phyloP scores from a whole-genome alignment of 2,329 filamentous ascomycete genomes.

The Chalaropsis ovoidea region DNA sequence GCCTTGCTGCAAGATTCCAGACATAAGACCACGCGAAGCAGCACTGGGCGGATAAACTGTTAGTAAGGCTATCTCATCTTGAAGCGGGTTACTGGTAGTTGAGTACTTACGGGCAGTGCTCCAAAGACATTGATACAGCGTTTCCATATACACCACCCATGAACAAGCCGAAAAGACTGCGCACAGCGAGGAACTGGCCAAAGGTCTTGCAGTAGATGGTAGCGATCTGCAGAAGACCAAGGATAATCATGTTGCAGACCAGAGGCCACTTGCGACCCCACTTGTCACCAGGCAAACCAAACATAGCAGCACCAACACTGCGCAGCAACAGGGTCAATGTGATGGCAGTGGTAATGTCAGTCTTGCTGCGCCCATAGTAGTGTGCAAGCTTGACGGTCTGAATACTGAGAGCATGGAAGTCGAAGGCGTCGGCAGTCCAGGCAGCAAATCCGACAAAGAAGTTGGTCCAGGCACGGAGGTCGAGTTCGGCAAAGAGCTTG shows the following conservation, averaged over 20 bases:
- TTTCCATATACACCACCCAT: constrained; percentile 78
- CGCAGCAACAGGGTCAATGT: constrained; percentile 65
- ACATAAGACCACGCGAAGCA: constrained; percentile 61
- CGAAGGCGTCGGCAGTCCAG: constrained; percentile 76
- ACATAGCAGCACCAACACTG: constrained; percentile 63
- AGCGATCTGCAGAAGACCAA: constrained; percentile 57
- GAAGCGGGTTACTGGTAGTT: not conserved
- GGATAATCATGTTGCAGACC: constrained; percentile 66
- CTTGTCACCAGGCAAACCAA: constrained; percentile 67
- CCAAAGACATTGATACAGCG: constrained; percentile 66
- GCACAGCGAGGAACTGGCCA: constrained; percentile 58
- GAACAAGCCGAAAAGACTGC: constrained; percentile 66
- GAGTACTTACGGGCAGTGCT: constrained; percentile 57
- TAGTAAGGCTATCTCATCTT: constrained; percentile 20
- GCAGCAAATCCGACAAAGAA: constrained; percentile 63
- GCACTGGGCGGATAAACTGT: constrained; percentile 34
- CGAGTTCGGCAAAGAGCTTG: constrained; percentile 54
- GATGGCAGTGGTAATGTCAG: constrained; percentile 63
- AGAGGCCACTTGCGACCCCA: constrained; percentile 78
- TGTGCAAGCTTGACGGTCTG: constrained; percentile 60
- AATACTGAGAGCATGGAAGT: constrained; percentile 71
- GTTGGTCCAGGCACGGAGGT: constrained; percentile 60
- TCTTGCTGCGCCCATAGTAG: constrained; percentile 44
- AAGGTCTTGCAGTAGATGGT: constrained; percentile 69
- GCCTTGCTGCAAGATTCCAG: constrained; percentile 66